These are phyloP conservation scores for Pulveroboletus sp. DNA, from an alignment of 768 basidiomycete species.

Conservation along the genomic window DNA sequence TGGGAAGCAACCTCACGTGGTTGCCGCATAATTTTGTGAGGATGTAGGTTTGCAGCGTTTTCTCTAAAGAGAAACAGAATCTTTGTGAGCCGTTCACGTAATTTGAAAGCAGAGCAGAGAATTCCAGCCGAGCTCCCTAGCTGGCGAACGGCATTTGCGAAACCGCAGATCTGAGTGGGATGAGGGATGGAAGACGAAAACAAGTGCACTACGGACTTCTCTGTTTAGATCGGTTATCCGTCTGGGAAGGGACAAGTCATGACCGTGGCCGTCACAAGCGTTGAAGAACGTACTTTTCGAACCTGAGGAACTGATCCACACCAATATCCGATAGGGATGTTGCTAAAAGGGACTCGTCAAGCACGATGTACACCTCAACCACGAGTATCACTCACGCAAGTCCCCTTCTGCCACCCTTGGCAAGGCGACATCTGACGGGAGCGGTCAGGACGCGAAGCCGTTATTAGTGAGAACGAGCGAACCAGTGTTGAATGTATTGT, in stretches of 20 bases:
- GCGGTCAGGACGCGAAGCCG: conserved; percentile 5
- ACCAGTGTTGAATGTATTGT: conserved; percentile 34
- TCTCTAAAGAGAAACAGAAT: conserved; percentile 37
- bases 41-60: conserved; percentile 46
- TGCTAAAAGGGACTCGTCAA: conserved; percentile 16
- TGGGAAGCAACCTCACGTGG: conserved; percentile 35
- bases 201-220: conserved; percentile 30
- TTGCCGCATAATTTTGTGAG: conserved; percentile 35
- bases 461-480: conserved; percentile 7
- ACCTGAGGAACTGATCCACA: conserved; percentile 38
- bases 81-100: conserved; percentile 37
- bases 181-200: conserved; percentile 8
- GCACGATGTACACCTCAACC: background rate
- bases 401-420: conserved; percentile 41
- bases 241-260: conserved; percentile 24
- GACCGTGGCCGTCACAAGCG: background rate
- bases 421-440: conserved; percentile 23
- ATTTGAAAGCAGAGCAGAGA: conserved; percentile 47
- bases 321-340: conserved; percentile 46
- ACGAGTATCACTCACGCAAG: conserved; percentile 28
- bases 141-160: conserved; percentile 51
- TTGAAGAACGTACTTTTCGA: conserved; percentile 32
- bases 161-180: conserved; percentile 30
- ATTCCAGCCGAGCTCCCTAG: conserved; percentile 53
- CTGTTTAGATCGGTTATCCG: conserved; percentile 45